Evolutionary conservation across 2,329 filamentous ascomycete species (phyloP), one percentile per base, ranked within the genome.

Genomic region (Pseudocercospora fijiensis): DNA sequence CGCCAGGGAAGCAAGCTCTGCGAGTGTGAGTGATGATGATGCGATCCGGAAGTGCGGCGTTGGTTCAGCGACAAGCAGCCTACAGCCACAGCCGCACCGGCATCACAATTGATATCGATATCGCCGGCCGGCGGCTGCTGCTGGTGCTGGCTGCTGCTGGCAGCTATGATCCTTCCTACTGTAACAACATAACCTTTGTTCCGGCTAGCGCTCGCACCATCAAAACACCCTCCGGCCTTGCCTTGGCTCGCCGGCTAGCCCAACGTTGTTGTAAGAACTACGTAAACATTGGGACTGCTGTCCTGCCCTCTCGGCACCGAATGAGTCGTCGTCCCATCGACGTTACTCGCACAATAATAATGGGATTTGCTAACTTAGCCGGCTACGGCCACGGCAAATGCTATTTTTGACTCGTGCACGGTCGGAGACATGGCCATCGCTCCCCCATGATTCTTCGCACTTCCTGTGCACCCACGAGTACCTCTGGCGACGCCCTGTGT

Each of bases 51-150:
- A 65, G 47, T 53, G 52, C 60, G 62, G 60, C 63, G 62, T 51
- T 45, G 60, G 60, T 62, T 52, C 59, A 60, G 62, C 60, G 64
- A 66, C 61, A n/a, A n/a, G n/a, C n/a, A n/a, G n/a, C n/a, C n/a
- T n/a, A n/a, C 59, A 60, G 62, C 60, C 61, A 66, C 61, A 66
- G 64, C 64, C 64, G 64, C 64, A 62, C 49, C 65, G 61, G 58
- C 45, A 60, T 27, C 55, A 63, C 28, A 7, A 37, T 56, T 56
- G 53, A 37, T 56, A 26, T 33, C 53, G 60, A 59, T 64, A 64
- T 62, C 58, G 33, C 58, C 51, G 47, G 61, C 57, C 43, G 43
- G 6, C 9, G 1, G 16, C 24, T 58, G 49, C 43, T 64, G 20
- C 11, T 51, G 11, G 13, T 28, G 20, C 26, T 26, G 26, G 26